Conservation (phyloP, 345 rosid species). For the Jatropha curcas region DNA sequence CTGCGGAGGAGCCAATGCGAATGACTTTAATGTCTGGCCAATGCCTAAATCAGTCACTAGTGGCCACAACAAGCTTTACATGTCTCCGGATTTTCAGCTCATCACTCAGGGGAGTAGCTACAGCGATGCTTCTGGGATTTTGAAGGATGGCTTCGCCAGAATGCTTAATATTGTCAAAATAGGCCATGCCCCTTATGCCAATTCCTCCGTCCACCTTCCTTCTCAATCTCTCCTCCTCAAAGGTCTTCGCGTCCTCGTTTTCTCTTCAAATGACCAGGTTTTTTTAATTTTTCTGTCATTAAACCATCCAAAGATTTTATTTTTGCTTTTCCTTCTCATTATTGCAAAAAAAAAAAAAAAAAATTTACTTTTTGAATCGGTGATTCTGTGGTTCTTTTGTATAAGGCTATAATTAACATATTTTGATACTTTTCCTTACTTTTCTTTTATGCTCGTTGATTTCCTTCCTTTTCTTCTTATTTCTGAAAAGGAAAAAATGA, state of each 20-base stretch:
- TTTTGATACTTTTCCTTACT: neutral
- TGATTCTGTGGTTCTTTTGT: neutral
- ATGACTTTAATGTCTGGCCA: constrained; percentile 18
- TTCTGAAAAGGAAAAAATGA: no score
- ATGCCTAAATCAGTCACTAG: constrained; percentile 31
- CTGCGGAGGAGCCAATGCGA: neutral
- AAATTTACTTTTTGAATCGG: no score
- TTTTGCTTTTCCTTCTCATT: neutral
- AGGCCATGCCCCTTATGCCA: constrained; percentile 39
- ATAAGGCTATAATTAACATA: neutral
- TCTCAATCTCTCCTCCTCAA: constrained; percentile 42
- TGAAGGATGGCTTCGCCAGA: constrained; percentile 57
- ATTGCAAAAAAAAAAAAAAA: no score
- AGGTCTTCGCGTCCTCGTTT: constrained; percentile 44
- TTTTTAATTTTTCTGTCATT: neutral
- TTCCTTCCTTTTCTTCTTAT: no score
- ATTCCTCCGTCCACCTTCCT: constrained; percentile 30
- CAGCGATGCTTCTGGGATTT: constrained; percentile 39
- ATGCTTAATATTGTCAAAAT: constrained; percentile 43
- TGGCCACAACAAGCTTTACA: constrained; percentile 39
- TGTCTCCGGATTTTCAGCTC: constrained; percentile 43
- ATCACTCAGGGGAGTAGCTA: constrained; percentile 33
- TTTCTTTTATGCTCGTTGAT: neutral
- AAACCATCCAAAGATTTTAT: neutral
- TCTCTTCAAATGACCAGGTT: constrained; percentile 48